Evolutionary conservation across 176 grass and related monocot genomes (phyloP).

Genomic region (Cocos nucifera): DNA sequence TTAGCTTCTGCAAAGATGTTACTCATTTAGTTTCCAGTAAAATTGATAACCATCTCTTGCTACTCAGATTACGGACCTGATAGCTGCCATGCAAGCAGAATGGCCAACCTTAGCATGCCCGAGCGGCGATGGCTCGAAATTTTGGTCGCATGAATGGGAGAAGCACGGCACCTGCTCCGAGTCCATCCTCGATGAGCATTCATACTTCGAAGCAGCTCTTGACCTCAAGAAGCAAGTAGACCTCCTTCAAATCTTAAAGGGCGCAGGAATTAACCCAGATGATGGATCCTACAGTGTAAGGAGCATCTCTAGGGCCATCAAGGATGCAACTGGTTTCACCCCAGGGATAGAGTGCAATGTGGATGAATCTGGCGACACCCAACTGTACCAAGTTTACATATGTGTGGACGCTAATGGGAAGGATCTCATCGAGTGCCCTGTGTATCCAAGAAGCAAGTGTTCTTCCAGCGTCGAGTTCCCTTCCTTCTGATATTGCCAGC

Average conservation of each 20-base stretch:
- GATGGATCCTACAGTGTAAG: constrained; percentile 44
- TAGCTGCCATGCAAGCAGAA: constrained; percentile 27
- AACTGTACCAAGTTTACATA: constrained; percentile 89
- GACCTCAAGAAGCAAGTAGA: constrained; percentile 33
- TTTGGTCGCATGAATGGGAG: constrained; percentile 92
- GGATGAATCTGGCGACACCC: constrained; percentile 64
- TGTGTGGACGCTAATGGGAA: constrained; percentile 44
- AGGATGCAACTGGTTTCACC: constrained; percentile 25
- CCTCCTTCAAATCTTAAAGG: constrained; percentile 31
- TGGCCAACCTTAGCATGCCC: constrained; percentile 94
- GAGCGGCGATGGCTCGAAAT: constrained; percentile 37
- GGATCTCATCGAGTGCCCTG: constrained; percentile 55
- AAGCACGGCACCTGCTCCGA: constrained; percentile 88
- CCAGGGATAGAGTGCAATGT: constrained; percentile 73
- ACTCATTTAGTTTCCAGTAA: neutral
- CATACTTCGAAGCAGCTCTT: constrained; percentile 68
- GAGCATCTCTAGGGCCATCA: constrained; percentile 40
- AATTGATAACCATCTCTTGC: too few species aligned
- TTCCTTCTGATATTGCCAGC: constrained; percentile 22
- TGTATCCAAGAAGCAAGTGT: constrained; percentile 36
- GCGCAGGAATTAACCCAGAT: constrained; percentile 43
- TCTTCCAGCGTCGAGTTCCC: constrained; percentile 56
- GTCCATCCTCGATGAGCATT: constrained; percentile 46
- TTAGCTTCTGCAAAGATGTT: too few species aligned
- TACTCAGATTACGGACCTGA: constrained; percentile 46